Evolutionary conservation across 2,329 filamentous ascomycete species (phyloP).

Genomic region (Aspergillus viridinutans): DNA sequence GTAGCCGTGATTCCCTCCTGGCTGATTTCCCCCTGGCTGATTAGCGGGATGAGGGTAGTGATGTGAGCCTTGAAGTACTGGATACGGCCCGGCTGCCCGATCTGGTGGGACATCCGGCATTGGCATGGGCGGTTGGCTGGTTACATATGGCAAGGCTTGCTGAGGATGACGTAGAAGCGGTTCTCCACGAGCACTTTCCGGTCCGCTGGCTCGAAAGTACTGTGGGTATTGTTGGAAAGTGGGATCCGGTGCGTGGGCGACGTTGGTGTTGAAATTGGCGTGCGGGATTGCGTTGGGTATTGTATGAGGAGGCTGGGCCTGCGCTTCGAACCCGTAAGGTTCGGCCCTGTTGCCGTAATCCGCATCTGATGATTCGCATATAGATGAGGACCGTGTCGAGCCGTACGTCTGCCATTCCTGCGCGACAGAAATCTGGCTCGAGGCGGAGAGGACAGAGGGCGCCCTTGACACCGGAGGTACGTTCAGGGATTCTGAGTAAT

Average conservation of each 20-base stretch:
- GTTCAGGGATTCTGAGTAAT: slow-evolving; percentile 19
- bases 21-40: slow-evolving; percentile 8
- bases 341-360: slow-evolving; percentile 25
- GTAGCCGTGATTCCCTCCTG: slow-evolving; percentile 4
- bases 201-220: slow-evolving; percentile 10
- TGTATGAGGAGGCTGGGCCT: slow-evolving; percentile 11
- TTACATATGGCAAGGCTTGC: slow-evolving; percentile 13
- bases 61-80: slow-evolving; percentile 9
- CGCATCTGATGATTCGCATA: slow-evolving; percentile 24
- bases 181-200: slow-evolving; percentile 12
- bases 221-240: slow-evolving; percentile 18
- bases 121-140: slow-evolving; percentile 18
- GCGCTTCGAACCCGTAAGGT: slow-evolving; percentile 15
- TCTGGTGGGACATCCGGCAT: slow-evolving; percentile 13
- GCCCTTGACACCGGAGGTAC: slow-evolving; percentile 17
- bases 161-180: slow-evolving; percentile 9
- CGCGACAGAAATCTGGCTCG: slow-evolving; percentile 23
- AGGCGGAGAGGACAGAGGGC: slow-evolving; percentile 19
- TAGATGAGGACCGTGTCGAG: slow-evolving; percentile 24
- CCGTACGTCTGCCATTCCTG: slow-evolving; percentile 27
- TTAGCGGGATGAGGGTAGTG: slow-evolving; percentile 9
- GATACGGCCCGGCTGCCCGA: slow-evolving; percentile 11
- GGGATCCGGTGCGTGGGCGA: slow-evolving; percentile 14
- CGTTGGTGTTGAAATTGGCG: slow-evolving; percentile 15
- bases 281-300: slow-evolving; percentile 17